Evolutionary conservation across 805 yeast species (phyloP), one percentile per base, ranked within the genome.

Genomic region (Kuraishia cidri): DNA sequence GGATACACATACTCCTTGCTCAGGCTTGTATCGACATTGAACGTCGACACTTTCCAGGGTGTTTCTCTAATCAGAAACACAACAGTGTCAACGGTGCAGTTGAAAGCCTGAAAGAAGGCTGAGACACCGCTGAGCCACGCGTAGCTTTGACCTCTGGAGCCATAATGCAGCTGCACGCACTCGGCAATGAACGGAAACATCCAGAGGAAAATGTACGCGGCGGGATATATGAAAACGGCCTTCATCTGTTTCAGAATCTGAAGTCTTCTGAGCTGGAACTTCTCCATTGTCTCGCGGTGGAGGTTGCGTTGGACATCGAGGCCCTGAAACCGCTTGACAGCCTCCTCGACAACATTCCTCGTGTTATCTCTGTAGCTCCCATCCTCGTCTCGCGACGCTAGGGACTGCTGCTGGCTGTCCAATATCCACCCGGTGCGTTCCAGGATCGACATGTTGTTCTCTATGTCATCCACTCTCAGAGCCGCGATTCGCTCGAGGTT

Each of bases 181-280:
- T 80, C 82, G 23, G 73, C 62, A 4, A 79, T 68, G 38, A 84
- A 70, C 2, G 96, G 96, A 41, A 82, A 78, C 14, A 79, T 48
- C 97, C 97, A 87, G 30, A 86, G 55, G 18, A 81, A 63, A 37
- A 85, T 64, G 53, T 85, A 87, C 2, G 94, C 80, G 26, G 80
- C 58, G 3, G 97, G 97, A 50, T 87, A 87, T 29, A 87, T 65
- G 54, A 87, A 85, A 30, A 87, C 79, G 21, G 79, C 66, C 45
- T 76, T 76, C 69, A 84, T 75, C 56, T 87, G 95, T 36, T 76
- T 75, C 49, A 79, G 75, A 32, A 87, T 82, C 39, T 71, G 68
- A 19, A 67, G 56, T 42, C 86, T 76, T 13, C 92, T 63, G 24
- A 66, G 58, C 37, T 79, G 69, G 51, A 85, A 76, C 37, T 67